Percentiles rank a stretch among this genome's conserved stretches.
These are phyloP conservation scores for Metarhizium humberi DNA, from an alignment of 2,329 filamentous ascomycete species.

Conservation along the genomic window DNA sequence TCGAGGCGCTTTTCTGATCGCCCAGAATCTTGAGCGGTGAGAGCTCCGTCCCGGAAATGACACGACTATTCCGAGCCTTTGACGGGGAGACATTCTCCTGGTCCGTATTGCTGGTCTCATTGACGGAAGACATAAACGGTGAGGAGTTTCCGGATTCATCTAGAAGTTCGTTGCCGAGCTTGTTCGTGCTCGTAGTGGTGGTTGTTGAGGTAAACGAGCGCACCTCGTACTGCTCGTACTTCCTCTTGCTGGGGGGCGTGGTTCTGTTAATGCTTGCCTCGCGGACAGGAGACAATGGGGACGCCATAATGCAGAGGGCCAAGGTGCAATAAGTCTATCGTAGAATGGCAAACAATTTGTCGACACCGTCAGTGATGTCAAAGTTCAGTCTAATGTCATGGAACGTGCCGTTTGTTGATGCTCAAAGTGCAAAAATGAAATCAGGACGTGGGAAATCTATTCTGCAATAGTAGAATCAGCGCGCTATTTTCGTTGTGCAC, in stretches of 20 bases:
- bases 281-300: slow-evolving; percentile 29
- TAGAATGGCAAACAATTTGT: not conserved
- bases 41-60: slow-evolving; percentile 47
- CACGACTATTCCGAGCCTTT: slow-evolving; percentile 42
- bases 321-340: not conserved
- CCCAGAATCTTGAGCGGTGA: slow-evolving; percentile 49
- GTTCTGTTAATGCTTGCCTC: slow-evolving; percentile 28
- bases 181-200: not conserved
- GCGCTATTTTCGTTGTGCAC: no score
- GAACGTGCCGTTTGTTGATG: no score
- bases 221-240: slow-evolving; percentile 26
- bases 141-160: slow-evolving; percentile 14
- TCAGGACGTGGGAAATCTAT: not conserved
- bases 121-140: slow-evolving; percentile 19
- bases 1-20: slow-evolving; percentile 18
- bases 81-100: slow-evolving; percentile 39
- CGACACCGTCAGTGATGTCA: not conserved
- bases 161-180: slow-evolving; percentile 8
- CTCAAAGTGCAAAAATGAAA: not conserved
- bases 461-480: not conserved
- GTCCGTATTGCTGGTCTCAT: slow-evolving; percentile 22
- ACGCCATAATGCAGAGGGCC: slow-evolving; percentile 21
- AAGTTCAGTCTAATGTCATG: not conserved
- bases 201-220: slow-evolving; percentile 14
- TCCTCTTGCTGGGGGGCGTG: slow-evolving; percentile 20